These are phyloP conservation scores for Prinsepia uniflora DNA, from an alignment of 306 rosid species.

Conservation along the genomic window DNA sequence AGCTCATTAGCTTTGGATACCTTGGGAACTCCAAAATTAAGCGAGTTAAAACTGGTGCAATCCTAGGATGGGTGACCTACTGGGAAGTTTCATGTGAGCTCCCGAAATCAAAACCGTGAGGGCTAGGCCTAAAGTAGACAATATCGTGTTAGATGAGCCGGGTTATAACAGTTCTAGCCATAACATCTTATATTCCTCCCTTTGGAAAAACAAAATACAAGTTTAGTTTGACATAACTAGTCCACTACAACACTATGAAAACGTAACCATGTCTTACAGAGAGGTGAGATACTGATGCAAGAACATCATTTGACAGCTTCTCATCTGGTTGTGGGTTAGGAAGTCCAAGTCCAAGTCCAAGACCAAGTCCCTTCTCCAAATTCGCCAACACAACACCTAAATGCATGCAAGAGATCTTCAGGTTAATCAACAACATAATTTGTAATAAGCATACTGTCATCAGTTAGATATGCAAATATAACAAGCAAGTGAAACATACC, in stretches of 20 bases:
- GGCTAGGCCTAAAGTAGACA: too few relatives aligned
- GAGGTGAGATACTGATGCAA: conserved; percentile 51
- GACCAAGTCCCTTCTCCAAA: conserved; percentile 55
- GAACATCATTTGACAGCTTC: conserved; percentile 52
- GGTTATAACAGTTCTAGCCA: conserved; percentile 99
- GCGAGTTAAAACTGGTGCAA: too few relatives aligned
- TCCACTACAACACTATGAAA: neutral
- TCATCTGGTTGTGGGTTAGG: conserved; percentile 43
- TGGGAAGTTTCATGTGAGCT: too few relatives aligned
- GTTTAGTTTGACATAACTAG: neutral
- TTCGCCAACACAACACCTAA: conserved; percentile 51
- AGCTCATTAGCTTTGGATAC: too few relatives aligned
- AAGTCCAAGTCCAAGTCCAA: conserved; percentile 54
- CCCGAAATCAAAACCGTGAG: too few relatives aligned
- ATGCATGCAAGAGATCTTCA: conserved; percentile 19
- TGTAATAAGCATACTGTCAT: neutral
- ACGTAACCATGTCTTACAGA: conserved; percentile 48
- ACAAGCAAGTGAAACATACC: conserved; percentile 45
- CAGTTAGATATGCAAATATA: too few relatives aligned
- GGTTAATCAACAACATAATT: conserved; percentile 15
- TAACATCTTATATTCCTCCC: conserved; percentile 81
- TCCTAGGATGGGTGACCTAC: too few relatives aligned
- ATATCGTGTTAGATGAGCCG: too few relatives aligned
- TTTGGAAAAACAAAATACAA: conserved; percentile 36
- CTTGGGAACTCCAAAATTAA: too few relatives aligned